A percentile compares a stretch with the other conserved stretches of the same genome.
phyloP scores from a whole-genome alignment of 805 yeast species.

The Candida maesae region DNA sequence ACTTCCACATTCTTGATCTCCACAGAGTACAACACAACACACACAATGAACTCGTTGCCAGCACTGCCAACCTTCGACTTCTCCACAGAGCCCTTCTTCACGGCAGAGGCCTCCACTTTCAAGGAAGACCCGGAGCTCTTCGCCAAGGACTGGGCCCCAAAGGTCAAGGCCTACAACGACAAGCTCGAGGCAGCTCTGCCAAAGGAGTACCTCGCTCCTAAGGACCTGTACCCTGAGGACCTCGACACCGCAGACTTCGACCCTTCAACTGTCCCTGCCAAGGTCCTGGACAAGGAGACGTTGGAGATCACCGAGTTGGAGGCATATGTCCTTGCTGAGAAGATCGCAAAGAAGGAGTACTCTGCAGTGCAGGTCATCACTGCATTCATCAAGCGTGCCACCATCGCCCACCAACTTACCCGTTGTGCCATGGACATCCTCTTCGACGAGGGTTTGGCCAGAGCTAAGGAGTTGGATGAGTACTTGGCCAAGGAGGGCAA shows the following conservation, averaged over 20 bases:
- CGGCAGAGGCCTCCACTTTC: constrained; percentile 7
- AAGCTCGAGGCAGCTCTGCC: constrained; percentile 18
- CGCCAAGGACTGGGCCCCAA: constrained; percentile 23
- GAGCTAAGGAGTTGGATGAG: constrained; percentile 56
- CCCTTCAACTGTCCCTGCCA: constrained; percentile 22
- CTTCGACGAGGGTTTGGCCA: constrained; percentile 54
- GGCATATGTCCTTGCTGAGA: constrained; percentile 13
- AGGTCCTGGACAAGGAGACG: constrained; percentile 20
- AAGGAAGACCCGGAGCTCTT: constrained; percentile 14
- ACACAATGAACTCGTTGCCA: not conserved
- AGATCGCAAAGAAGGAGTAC: constrained; percentile 25
- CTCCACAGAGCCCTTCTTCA: constrained; percentile 7
- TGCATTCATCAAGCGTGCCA: constrained; percentile 50
- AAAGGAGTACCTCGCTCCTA: constrained; percentile 18
- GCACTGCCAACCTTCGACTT: constrained; percentile 14
- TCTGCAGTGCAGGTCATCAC: constrained; percentile 41
- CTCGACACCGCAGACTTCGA: constrained; percentile 23
- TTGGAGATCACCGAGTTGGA: constrained; percentile 12
- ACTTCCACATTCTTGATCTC: not conserved
- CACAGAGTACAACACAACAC: not conserved
- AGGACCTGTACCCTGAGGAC: constrained; percentile 19
- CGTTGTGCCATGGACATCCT: constrained; percentile 57
- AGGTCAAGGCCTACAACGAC: constrained; percentile 21
- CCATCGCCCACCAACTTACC: constrained; percentile 56
- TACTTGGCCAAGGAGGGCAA: constrained; percentile 45